Base-by-base conservation (phyloP, 2,329 filamentous ascomycete genomes). In the Fusarium sp. region DNA sequence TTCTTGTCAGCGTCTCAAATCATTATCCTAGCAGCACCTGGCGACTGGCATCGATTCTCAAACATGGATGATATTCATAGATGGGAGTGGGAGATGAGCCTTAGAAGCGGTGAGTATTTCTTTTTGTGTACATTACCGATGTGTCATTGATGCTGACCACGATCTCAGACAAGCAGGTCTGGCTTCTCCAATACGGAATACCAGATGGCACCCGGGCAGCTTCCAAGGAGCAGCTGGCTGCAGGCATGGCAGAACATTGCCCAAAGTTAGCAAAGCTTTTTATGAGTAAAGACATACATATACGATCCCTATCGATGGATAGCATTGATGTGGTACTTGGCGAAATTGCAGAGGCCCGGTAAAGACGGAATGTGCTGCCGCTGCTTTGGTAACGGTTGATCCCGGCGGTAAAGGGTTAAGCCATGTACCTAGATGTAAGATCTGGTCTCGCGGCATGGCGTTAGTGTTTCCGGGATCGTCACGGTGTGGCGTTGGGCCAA, bases 81-180 rank as follows among this genome's bases (percentile, higher is more conserved):
- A 11, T 66, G 60, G 62, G 62, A 66, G 23, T 66, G 61, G 61
- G 55, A 66, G 15, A 44, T 66, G 49, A 66, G 60, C 23, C 61
- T 66, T 3, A 9, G 33, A 46, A 65, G 62, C 9, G 44, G 62
- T 66, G 7, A 54, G 62, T 55, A 1, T 23, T 6, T 13, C 1
- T 6, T 8, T 0, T 1, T 9, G 4, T 10, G 2, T 8, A 4
- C 6, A 41, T 23, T 13, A 4, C 3, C 16, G 3, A 6, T 8
- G 3, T 37, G 23, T 23, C 23, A 23, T 52, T 23, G 9, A 28
- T 1, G 9, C 12, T 40, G 42, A 47, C 16, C 6, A 18, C 34
- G 9, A 15, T 3, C 8, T 9, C 13, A 66, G 62, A 65, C 4
- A 66, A 66, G 18, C 49, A 53, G n/a, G 31, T 65, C 13, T 66